Conservation (phyloP, 148 eudicot species). For the Suaeda aralocaspica region DNA sequence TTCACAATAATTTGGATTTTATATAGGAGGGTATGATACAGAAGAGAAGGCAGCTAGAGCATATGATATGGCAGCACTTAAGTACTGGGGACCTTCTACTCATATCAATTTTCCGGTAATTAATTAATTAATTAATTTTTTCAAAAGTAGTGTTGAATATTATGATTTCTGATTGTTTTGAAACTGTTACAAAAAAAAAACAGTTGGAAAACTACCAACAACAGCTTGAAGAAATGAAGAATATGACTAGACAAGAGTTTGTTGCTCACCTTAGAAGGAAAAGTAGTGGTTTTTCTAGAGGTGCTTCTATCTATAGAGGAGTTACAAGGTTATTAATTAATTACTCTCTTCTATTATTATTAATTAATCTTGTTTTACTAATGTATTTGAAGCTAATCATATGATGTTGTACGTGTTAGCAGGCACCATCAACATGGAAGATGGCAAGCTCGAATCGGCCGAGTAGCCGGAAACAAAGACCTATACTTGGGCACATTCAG, state of each 20-base stretch:
- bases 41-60: conserved; percentile 95
- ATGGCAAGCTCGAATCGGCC: conserved; percentile 97
- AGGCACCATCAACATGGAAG: conserved; percentile 98
- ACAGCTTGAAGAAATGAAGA: conserved; percentile 91
- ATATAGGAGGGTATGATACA: conserved; percentile 84
- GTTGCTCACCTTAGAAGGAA: conserved; percentile 96
- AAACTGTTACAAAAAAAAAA: conserved; percentile 73
- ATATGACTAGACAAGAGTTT: conserved; percentile 89
- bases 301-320: conserved; percentile 93
- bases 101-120: conserved; percentile 84
- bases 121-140: not conserved
- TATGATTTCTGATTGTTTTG: not conserved
- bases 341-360: conserved; percentile 3
- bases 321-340: conserved; percentile 69
- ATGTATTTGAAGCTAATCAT: not conserved
- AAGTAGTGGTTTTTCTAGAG: conserved; percentile 96
- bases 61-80: conserved; percentile 89
- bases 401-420: conserved; percentile 22
- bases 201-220: conserved; percentile 84
- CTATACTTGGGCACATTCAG: conserved; percentile 93
- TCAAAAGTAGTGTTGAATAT: too few relatives aligned
- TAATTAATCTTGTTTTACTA: conserved; percentile 1
- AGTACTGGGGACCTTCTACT: conserved; percentile 91
- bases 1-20: not conserved
- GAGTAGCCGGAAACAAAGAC: conserved; percentile 95